Evolutionary conservation across 345 rosid genomes (phyloP), one percentile per base, ranked within the genome.

Genomic region (Viola odorata): DNA sequence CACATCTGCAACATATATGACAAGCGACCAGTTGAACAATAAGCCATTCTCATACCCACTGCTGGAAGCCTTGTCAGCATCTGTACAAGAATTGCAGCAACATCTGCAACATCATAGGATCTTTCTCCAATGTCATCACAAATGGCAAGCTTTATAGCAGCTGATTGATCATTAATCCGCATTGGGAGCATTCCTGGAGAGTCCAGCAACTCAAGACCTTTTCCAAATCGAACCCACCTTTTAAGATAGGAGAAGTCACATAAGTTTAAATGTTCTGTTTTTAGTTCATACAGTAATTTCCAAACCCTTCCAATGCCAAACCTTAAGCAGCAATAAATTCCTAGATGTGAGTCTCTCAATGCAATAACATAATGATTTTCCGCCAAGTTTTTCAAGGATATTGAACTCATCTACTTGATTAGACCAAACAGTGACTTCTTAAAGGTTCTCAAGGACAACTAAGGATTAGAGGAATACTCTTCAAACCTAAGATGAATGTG

Each of bases 101-200:
- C 91, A 75, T 92, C 96, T 17, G 81, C 64, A 56, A 75, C 81
- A 67, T 89, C 84, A 62, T 92, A 89, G 61, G 98, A 89, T 82
- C 85, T 83, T 79, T 92, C 98, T 63, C 98, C 97, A 69, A 87
- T 89, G 82, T 92, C 97, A 78, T 92, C 96, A 57, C 96, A 89
- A 3, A 92, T 87, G 12, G 96, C 98, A 63, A 92, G 96, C 79
- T 92, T 92, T 78, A 92, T 85, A 37, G 98, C 96, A 63, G 94
- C 82, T 16, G 85, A 50, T 81, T 92, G 98, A 75, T 89, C 96
- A 68, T 82, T 87, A 37, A 89, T 87, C 67, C 91, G 83, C 98
- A 87, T 87, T 53, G 98, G 98, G 45, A 92, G 45, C 73, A 87
- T 83, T 64, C 96, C 96, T 12, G 96, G 98, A 62, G 98, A 92